These are phyloP conservation scores for Boechera retrofracta DNA, from an alignment of 345 rosid species.

Conservation along the genomic window DNA sequence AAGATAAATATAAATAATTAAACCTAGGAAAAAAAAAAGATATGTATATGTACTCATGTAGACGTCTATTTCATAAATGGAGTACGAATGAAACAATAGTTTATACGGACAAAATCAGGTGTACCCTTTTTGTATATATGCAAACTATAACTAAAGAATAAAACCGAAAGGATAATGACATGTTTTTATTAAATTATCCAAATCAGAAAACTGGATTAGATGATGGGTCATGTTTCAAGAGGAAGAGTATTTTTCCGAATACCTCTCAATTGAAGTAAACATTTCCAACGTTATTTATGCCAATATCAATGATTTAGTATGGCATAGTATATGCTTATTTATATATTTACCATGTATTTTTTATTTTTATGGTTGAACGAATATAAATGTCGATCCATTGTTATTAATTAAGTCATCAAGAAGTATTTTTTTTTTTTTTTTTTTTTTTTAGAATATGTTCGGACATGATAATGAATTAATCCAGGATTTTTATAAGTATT, in stretches of 20 bases:
- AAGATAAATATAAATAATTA: constrained; percentile 1
- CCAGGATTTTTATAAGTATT: too few species aligned
- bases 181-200: constrained; percentile 18
- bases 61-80: constrained; percentile 41
- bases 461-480: too few species aligned
- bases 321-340: not conserved
- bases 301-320: constrained; percentile 13
- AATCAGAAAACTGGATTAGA: constrained; percentile 35
- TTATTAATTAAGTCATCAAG: too few species aligned
- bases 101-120: constrained; percentile 47
- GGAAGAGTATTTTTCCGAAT: constrained; percentile 31
- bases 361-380: constrained; percentile 7
- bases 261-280: constrained; percentile 16
- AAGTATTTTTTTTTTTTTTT: too few species aligned
- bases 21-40: not conserved
- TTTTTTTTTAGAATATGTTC: too few species aligned
- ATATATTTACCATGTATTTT: not conserved
- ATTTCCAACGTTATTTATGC: constrained; percentile 4
- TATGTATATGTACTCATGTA: constrained; percentile 15
- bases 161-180: constrained; percentile 31
- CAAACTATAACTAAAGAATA: constrained; percentile 17
- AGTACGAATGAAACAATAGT: constrained; percentile 42
- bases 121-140: constrained; percentile 32
- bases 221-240: constrained; percentile 39
- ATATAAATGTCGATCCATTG: not conserved